phyloP scores from a whole-genome alignment of 2,329 filamentous ascomycete species.

The Neospermospora avenae region DNA sequence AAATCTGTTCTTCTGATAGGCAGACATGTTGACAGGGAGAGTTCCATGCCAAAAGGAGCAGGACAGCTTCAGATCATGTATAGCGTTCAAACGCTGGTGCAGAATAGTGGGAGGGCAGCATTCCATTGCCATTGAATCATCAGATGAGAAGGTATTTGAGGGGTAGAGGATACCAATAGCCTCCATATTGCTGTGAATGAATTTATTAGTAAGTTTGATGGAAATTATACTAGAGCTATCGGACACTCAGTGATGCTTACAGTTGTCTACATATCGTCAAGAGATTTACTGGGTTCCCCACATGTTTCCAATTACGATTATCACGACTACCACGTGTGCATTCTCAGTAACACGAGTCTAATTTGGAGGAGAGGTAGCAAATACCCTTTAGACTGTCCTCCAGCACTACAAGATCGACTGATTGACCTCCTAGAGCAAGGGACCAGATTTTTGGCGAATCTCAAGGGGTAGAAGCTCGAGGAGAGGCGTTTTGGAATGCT shows the following conservation, averaged over 20 bases:
- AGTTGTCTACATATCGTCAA: neutral
- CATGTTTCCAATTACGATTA: neutral
- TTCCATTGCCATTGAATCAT: neutral
- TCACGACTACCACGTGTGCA: neutral
- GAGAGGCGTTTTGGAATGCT: no score
- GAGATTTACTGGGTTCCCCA: neutral
- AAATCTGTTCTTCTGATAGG: no score
- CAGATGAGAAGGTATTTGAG: neutral
- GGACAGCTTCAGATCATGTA: neutral
- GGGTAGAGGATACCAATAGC: neutral
- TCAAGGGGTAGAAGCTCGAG: no score
- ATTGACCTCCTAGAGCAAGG: no score
- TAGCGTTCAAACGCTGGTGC: neutral
- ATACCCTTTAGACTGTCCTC: no score
- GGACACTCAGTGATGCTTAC: neutral
- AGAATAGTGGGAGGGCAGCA: neutral
- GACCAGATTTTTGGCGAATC: no score
- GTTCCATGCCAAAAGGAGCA: neutral
- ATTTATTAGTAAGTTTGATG: neutral
- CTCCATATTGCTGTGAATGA: neutral
- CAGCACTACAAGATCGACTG: no score
- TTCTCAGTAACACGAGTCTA: neutral
- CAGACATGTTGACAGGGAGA: neutral
- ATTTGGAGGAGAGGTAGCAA: neutral
- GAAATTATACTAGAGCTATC: neutral